Base-by-base conservation (phyloP, 83 land plant species). In the Thuja plicata region DNA sequence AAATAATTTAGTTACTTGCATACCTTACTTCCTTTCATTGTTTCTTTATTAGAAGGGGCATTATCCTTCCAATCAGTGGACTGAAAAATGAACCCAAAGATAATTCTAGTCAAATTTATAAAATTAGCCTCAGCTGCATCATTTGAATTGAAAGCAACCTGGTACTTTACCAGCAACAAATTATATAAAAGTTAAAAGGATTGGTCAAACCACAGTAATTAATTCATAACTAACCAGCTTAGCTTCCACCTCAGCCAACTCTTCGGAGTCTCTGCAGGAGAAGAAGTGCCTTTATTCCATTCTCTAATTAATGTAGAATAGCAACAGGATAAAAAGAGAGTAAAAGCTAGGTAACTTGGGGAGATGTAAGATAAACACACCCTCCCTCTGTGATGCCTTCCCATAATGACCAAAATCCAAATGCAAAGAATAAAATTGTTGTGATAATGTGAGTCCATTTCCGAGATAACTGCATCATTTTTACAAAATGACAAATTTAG, bases 241-340 rank as follows among this genome's bases (percentile, higher is more conserved):
- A 77, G 94, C 96, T 94, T 98, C 99, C 89, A 98, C 99, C 91
- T 97, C 99, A 80, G 94, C 96, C 88, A 98, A 86, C 87, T 98
- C 99, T 87, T 96, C 96, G 27, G 93, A 89, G 30, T 95, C 97
- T 89, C 99, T 98, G 94, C 84, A 88, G 24, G 50, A 46, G 35
- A 40, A 88, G 77, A 87, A 85, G 17, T 35, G 40, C 82, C n/a
- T 24, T 71, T 52, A 78, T 24, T 70, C 32, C 32, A 35, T 55
- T 82, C n/a, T 32, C n/a, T 60, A 57, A 81, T n/a, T 66, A 11
- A 48, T 32, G 81, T n/a, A 66, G 54, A 82, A 89, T 24, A 50
- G 71, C 37, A 71, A 57, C 84, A 57, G 81, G 85, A 82, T 86
- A 87, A 76, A 83, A 4, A 71, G 6, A 80, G 35, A 86, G 27